These are phyloP conservation scores for Nepenthes gracilis DNA, from an alignment of 148 eudicot genomes.

Conservation along the genomic window DNA sequence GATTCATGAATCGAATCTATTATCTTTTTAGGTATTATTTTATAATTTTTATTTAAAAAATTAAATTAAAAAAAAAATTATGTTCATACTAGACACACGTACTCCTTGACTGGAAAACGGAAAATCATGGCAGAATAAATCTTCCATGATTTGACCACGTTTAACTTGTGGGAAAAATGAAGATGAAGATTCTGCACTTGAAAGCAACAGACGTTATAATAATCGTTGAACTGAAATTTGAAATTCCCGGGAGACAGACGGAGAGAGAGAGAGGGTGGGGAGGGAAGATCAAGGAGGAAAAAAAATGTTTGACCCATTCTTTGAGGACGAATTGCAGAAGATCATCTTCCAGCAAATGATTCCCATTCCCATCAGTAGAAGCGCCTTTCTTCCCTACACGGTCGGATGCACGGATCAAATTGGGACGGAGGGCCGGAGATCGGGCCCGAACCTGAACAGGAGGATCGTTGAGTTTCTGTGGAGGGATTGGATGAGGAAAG, in stretches of 20 bases:
- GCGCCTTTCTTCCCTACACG: slow-evolving; percentile 17
- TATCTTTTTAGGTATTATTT: no score
- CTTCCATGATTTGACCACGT: no score
- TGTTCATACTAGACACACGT: no score
- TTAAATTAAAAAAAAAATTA: no score
- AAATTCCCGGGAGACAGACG: slow-evolving; percentile 1
- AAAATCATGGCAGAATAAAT: no score
- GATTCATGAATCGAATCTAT: no score
- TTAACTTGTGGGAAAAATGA: no score
- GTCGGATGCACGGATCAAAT: background rate
- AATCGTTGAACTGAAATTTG: no score
- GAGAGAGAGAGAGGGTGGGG: background rate
- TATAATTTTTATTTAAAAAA: no score
- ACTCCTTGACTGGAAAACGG: no score
- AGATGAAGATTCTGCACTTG: no score
- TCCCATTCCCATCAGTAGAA: slow-evolving; percentile 4
- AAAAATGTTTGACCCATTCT: slow-evolving; percentile 17
- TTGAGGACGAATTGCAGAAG: slow-evolving; percentile 9
- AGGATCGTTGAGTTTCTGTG: slow-evolving; percentile 27
- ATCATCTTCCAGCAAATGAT: slow-evolving; percentile 1
- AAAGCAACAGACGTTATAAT: no score
- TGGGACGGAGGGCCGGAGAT: background rate
- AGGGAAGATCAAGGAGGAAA: background rate
- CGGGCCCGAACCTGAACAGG: slow-evolving; percentile 10
- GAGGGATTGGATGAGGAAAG: slow-evolving; percentile 7